phyloP scores from a whole-genome alignment of 75 land plant genomes.

The Sequoiadendron giganteum region DNA sequence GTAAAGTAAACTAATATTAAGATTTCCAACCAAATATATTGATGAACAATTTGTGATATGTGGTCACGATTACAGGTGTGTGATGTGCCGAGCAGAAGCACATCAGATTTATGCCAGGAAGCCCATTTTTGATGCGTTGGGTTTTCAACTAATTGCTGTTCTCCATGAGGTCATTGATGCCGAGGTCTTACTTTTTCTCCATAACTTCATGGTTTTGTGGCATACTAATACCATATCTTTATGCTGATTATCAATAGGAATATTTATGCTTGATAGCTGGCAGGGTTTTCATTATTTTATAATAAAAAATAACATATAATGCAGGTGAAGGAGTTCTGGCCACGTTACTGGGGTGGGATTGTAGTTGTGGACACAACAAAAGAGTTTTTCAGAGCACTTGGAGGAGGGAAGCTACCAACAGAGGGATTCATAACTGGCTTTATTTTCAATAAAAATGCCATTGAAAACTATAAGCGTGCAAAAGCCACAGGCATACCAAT shows the following conservation, averaged over 20 bases:
- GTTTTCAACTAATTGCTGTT: slow-evolving; percentile 51
- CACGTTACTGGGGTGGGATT: slow-evolving; percentile 69
- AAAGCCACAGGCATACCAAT: slow-evolving; percentile 41
- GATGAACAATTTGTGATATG: background rate
- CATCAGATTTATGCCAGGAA: slow-evolving; percentile 65
- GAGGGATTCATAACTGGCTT: slow-evolving; percentile 59
- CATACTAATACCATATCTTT: background rate
- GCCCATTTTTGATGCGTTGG: slow-evolving; percentile 70
- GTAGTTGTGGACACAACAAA: slow-evolving; percentile 34
- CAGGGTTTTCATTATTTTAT: background rate
- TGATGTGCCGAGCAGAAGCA: slow-evolving; percentile 80
- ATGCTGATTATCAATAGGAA: background rate
- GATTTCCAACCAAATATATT: background rate
- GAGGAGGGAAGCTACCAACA: slow-evolving; percentile 52
- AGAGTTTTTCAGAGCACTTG: slow-evolving; percentile 68
- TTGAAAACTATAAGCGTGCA: slow-evolving; percentile 56
- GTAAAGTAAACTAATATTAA: background rate
- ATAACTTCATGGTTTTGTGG: background rate
- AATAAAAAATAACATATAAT: background rate
- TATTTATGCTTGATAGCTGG: background rate
- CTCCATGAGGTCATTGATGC: slow-evolving; percentile 56
- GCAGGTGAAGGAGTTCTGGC: slow-evolving; percentile 72
- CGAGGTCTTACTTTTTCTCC: slow-evolving; percentile 37
- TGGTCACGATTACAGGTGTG: slow-evolving; percentile 41
- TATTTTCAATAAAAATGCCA: slow-evolving; percentile 43